Evolutionary conservation across 2,329 filamentous ascomycete species (phyloP), one percentile per base, ranked within the genome.

Genomic region (Aspergillus cejpii): DNA sequence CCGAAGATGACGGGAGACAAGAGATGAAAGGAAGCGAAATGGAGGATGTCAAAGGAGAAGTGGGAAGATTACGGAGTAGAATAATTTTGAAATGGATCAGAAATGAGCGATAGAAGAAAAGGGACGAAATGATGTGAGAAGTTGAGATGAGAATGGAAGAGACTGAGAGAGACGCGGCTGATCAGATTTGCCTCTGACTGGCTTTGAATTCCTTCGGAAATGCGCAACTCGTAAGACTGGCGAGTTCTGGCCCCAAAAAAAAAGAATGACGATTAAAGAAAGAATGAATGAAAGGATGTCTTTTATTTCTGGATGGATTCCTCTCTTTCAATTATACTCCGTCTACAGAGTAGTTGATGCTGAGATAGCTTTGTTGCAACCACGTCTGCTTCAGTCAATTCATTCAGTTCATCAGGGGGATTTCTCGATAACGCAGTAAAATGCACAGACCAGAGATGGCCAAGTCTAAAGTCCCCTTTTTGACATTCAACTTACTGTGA

Each of bases 1-100:
- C 31, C 31, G 31, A 34, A 34, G 21, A 38, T 34, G 29, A 41
- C 23, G 21, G 38, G 20, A 15, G 14, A 41, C 15, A 12, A 21
- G 14, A 34, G 23, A 12, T n/a, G 20, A 23, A 7, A 17, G 17
- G n/a, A 34, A 27, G 20, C 12, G 29, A 15, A 26, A 21, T 27
- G 24, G 39, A 39, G 36, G 27, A 5, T 24, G 8, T 5, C 19
- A 17, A 40, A 43, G 31, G 45, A 47, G 37, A 39, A 12, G 6
- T 17, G 17, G 31, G 24, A 34, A 24, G 28, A 37, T 19, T 34
- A 27, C 7, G 17, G 24, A 38, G 14, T 28, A 28, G 37, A 36
- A 39, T 20, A 10, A 12, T 11, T 12, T 19, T 19, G 31, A 19
- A 15, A 34, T 17, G 10, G 31, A 3, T 5, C 17, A 33, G 17